Conservation (phyloP, 176 grass and related monocot species). For the Eremochloa ophiuroides region DNA sequence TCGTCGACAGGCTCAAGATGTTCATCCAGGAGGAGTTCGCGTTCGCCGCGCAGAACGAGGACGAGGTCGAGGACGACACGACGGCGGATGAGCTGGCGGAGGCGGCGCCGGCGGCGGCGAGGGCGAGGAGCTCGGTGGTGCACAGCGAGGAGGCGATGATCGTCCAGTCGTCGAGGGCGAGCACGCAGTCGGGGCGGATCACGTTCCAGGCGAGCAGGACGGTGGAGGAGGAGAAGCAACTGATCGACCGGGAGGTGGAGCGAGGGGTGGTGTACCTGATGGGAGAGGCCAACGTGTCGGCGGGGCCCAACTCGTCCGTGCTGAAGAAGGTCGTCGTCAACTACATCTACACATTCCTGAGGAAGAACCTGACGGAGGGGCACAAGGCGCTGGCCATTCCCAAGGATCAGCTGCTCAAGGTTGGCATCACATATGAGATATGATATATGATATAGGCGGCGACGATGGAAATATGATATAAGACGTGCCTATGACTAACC, state of each 20-base stretch:
- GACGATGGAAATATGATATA: neutral
- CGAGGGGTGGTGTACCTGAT: slow-evolving; percentile 54
- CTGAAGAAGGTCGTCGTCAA: slow-evolving; percentile 39
- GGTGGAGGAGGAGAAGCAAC: slow-evolving; percentile 37
- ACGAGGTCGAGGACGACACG: neutral
- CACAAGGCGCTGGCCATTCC: slow-evolving; percentile 56
- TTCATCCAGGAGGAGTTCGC: slow-evolving; percentile 51
- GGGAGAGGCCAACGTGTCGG: slow-evolving; percentile 42
- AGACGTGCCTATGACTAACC: neutral
- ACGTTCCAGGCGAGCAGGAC: neutral
- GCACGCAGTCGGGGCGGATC: slow-evolving; percentile 23
- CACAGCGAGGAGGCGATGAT: slow-evolving; percentile 45
- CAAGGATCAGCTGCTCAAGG: slow-evolving; percentile 62
- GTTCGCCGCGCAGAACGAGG: neutral
- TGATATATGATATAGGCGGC: too few species aligned
- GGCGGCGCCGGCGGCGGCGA: neutral
- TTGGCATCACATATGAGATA: slow-evolving; percentile 88
- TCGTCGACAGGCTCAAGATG: slow-evolving; percentile 56
- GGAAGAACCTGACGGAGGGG: slow-evolving; percentile 59
- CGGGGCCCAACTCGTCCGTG: slow-evolving; percentile 7
- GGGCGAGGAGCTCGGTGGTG: neutral
- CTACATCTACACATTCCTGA: slow-evolving; percentile 57
- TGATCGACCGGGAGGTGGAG: slow-evolving; percentile 44
- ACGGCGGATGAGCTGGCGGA: neutral
- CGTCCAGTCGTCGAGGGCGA: neutral